Conservation (phyloP, 345 rosid species). For the Salix suchowensis region DNA sequence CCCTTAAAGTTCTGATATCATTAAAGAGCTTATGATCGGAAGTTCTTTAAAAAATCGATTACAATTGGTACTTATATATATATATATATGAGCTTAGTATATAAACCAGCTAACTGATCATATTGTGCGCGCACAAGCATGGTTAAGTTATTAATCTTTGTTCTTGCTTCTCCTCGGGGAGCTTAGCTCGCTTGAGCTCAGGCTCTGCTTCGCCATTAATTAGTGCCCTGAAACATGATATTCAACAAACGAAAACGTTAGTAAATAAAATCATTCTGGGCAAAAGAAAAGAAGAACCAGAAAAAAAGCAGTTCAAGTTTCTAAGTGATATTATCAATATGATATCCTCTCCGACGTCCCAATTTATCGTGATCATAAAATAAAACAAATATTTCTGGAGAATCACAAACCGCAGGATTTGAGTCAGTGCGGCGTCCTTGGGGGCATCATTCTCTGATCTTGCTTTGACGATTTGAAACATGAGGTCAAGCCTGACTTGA, state of each 20-base stretch:
- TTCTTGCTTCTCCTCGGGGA: not conserved
- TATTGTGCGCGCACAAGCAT: too few species aligned
- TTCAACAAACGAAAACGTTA: not conserved
- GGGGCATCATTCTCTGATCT: not conserved
- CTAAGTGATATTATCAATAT: not conserved
- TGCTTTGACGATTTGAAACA: not conserved
- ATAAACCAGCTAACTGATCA: too few species aligned
- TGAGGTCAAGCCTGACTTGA: not conserved
- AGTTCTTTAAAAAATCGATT: too few species aligned
- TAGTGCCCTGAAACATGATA: not conserved
- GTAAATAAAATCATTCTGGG: not conserved
- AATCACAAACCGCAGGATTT: not conserved
- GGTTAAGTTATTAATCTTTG: too few species aligned
- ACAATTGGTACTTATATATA: too few species aligned
- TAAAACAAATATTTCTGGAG: not conserved
- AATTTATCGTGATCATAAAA: not conserved
- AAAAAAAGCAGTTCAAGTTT: not conserved
- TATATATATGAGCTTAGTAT: too few species aligned
- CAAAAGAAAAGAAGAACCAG: not conserved
- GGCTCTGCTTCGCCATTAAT: not conserved
- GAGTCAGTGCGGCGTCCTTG: not conserved
- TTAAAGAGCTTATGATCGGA: too few species aligned
- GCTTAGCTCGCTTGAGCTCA: not conserved
- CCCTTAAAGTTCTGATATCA: too few species aligned
- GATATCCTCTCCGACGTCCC: too few species aligned